These are phyloP conservation scores for Microcyclospora pomicola DNA, from an alignment of 2,329 filamentous ascomycete genomes.

Conservation along the genomic window DNA sequence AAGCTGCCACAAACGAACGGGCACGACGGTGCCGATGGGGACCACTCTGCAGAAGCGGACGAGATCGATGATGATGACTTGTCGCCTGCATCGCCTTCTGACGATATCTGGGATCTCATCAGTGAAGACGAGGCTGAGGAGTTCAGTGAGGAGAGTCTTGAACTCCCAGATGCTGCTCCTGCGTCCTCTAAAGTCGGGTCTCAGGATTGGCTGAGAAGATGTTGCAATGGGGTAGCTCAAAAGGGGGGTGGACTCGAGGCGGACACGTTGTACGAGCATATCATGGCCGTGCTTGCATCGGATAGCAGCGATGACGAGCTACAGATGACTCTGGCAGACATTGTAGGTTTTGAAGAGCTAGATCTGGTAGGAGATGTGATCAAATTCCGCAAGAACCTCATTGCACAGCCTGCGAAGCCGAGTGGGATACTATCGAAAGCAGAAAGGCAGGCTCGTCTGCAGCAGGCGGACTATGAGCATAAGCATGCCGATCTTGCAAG, in stretches of 20 bases:
- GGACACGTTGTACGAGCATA: slow-evolving; percentile 61
- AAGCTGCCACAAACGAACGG: slow-evolving; percentile 38
- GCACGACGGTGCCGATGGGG: slow-evolving; percentile 10
- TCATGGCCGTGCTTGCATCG: slow-evolving; percentile 59
- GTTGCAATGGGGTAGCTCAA: slow-evolving; percentile 52
- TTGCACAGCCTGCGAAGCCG: slow-evolving; percentile 29
- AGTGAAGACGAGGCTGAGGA: slow-evolving; percentile 57
- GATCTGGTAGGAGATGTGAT: slow-evolving; percentile 91
- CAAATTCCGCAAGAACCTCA: slow-evolving; percentile 56
- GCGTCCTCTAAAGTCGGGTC: slow-evolving; percentile 19
- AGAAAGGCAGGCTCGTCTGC: slow-evolving; percentile 66
- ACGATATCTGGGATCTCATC: slow-evolving; percentile 89
- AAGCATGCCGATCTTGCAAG: slow-evolving; percentile 62
- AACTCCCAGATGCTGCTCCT: slow-evolving; percentile 21
- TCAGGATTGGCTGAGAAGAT: slow-evolving; percentile 53
- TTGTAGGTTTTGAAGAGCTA: slow-evolving; percentile 84
- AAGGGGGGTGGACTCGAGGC: slow-evolving; percentile 53
- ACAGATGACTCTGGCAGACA: slow-evolving; percentile 79
- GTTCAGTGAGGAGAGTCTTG: slow-evolving; percentile 50
- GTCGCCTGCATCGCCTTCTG: slow-evolving; percentile 47
- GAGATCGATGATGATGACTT: slow-evolving; percentile 53
- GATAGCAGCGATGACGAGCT: slow-evolving; percentile 64
- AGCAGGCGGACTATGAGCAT: slow-evolving; percentile 64
- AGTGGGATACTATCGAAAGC: slow-evolving; percentile 54
- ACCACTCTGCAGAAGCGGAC: slow-evolving; percentile 37